Percentiles rank a stretch among this genome's conserved stretches.
Conservation (phyloP, 768 basidiomycete genomes). For the Dacryopinax primogenitus region DNA sequence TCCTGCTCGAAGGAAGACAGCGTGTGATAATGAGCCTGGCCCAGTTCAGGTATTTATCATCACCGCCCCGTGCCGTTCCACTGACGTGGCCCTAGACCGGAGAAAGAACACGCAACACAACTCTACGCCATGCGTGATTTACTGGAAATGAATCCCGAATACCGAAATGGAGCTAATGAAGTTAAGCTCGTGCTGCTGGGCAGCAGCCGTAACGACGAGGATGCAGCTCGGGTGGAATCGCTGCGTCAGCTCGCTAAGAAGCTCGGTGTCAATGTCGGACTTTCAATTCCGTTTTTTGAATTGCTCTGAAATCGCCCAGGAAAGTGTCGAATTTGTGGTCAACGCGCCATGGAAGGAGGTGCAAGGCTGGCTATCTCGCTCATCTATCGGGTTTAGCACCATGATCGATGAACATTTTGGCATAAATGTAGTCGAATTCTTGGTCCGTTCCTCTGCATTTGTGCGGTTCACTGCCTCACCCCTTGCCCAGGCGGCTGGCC, state of each 20-base stretch:
- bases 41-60: conserved; percentile 63
- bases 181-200: conserved; percentile 67
- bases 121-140: conserved; percentile 54
- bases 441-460: conserved; percentile 43
- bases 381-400: conserved; percentile 80
- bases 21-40: conserved; percentile 72
- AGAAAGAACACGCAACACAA: conserved; percentile 84
- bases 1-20: conserved; percentile 42
- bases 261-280: conserved; percentile 49
- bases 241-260: conserved; percentile 48
- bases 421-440: conserved; percentile 94
- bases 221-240: conserved; percentile 52
- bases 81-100: conserved; percentile 47
- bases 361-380: conserved; percentile 53
- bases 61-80: background rate
- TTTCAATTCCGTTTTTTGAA: background rate
- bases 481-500: conserved; percentile 65
- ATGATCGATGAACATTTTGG: conserved; percentile 99
- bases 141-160: conserved; percentile 46
- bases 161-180: conserved; percentile 25
- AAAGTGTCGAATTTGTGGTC: conserved; percentile 60
- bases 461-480: conserved; percentile 18
- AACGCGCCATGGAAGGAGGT: conserved; percentile 70
- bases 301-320: conserved; percentile 29
- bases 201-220: conserved; percentile 66